Percentiles rank a stretch among this genome's conserved stretches.
Conservation (phyloP, 345 rosid species). For the Boechera divaricarpa region DNA sequence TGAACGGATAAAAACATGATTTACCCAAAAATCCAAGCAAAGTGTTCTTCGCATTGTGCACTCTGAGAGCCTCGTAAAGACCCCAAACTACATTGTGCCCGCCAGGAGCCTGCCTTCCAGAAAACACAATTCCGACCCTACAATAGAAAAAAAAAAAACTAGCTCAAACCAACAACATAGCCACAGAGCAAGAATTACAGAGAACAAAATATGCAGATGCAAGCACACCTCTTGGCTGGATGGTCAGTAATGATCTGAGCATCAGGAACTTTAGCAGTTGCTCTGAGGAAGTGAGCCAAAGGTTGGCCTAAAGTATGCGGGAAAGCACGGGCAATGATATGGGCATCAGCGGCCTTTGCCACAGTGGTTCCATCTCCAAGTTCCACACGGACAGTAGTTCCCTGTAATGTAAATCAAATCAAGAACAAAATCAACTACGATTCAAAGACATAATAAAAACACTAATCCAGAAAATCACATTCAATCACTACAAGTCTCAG, state of each 20-base stretch:
- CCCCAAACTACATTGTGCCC: slow-evolving; percentile 98
- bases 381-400: slow-evolving; percentile 94
- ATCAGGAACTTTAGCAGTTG: slow-evolving; percentile 82
- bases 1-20: not conserved
- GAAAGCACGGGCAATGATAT: slow-evolving; percentile 64
- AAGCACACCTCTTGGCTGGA: slow-evolving; percentile 66
- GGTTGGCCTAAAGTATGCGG: slow-evolving; percentile 87
- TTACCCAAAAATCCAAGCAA: slow-evolving; percentile 92
- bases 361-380: slow-evolving; percentile 80
- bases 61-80: slow-evolving; percentile 75
- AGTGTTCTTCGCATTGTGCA: slow-evolving; percentile 69
- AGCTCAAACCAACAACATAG: not conserved
- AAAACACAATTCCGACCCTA: slow-evolving; percentile 92
- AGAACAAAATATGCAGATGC: slow-evolving; percentile 5
- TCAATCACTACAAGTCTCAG: not conserved
- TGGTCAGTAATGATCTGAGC: slow-evolving; percentile 92
- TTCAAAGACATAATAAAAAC: not conserved
- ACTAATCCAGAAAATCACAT: slow-evolving; percentile 12
- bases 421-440: not conserved
- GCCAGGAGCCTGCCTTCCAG: slow-evolving; percentile 98
- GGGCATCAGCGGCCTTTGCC: slow-evolving; percentile 67
- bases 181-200: slow-evolving; percentile 15
- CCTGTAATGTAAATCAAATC: slow-evolving; percentile 52
- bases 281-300: slow-evolving; percentile 90
- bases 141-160: slow-evolving; percentile 21